Conservation (phyloP, 352 stramenopile species). For the Phytophthora tentaculata region DNA sequence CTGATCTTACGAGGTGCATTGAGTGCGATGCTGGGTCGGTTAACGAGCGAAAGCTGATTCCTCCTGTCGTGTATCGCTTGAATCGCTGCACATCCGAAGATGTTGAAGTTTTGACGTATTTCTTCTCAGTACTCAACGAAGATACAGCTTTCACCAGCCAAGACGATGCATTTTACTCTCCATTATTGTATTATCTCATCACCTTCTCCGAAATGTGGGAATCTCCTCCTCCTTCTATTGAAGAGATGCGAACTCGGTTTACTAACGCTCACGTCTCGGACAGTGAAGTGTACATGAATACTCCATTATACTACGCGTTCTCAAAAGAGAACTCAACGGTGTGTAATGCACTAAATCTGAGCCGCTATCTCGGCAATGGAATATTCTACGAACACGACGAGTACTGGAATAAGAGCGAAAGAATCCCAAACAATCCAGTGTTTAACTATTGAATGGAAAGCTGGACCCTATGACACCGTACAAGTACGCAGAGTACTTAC, state of each 20-base stretch:
- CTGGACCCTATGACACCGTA: constrained; percentile 49
- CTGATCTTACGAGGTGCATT: constrained; percentile 32
- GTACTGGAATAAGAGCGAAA: constrained; percentile 55
- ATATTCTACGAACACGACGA: constrained; percentile 53
- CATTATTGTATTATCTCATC: constrained; percentile 51
- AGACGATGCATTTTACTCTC: constrained; percentile 37
- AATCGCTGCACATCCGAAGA: constrained; percentile 39
- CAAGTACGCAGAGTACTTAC: constrained; percentile 50
- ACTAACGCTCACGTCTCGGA: constrained; percentile 24
- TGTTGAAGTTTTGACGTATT: constrained; percentile 22
- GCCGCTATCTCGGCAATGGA: constrained; percentile 8
- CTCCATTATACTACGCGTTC: constrained; percentile 59
- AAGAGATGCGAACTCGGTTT: constrained; percentile 28
- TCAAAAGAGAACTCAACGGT: constrained; percentile 43
- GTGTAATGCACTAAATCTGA: constrained; percentile 25
- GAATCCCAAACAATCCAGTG: constrained; percentile 41
- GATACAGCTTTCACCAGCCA: constrained; percentile 6
- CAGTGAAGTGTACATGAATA: constrained; percentile 22
- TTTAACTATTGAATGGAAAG: constrained; percentile 53
- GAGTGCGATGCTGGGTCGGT: constrained; percentile 29
- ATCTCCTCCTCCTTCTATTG: constrained; percentile 19
- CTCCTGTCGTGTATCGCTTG: constrained; percentile 41
- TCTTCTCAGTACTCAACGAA: constrained; percentile 20
- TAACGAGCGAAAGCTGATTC: constrained; percentile 35
- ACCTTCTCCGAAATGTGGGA: constrained; percentile 60